Percentiles rank a stretch among this genome's conserved stretches.
phyloP scores from a whole-genome alignment of 495 filamentous ascomycete species.

The Penicillium goetzii region DNA sequence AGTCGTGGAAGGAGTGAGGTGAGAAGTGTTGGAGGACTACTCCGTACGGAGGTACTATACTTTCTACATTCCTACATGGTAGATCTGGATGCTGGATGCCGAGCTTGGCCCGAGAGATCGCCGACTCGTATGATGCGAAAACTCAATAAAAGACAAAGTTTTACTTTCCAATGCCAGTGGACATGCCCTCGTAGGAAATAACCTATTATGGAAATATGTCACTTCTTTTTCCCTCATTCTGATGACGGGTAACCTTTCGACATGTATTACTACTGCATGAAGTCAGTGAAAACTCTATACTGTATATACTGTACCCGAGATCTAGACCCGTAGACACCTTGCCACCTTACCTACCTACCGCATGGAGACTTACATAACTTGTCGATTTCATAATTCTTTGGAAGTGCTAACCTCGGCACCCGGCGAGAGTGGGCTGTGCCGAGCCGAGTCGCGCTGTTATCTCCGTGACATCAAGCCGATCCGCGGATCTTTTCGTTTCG shows the following conservation, averaged over 20 bases:
- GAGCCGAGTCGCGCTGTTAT: constrained; percentile 3
- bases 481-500: constrained; percentile 5
- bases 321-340: constrained; percentile 2
- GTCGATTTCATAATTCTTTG: background rate
- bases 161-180: background rate
- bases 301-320: background rate
- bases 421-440: constrained; percentile 2
- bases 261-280: background rate
- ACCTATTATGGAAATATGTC: background rate
- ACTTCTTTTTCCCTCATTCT: background rate
- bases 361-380: background rate
- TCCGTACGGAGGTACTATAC: too few species aligned
- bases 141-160: constrained; percentile 1
- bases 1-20: constrained; percentile 68
- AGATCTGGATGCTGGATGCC: background rate
- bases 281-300: background rate
- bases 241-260: background rate
- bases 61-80: too few species aligned
- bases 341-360: background rate
- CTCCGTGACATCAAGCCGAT: background rate
- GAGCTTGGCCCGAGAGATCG: background rate
- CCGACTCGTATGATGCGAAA: background rate
- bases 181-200: too few species aligned
- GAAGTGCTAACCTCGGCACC: constrained; percentile 6
- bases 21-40: background rate